Conservation (phyloP, 176 grass and related monocot species). For the Neostapfia colusana region DNA sequence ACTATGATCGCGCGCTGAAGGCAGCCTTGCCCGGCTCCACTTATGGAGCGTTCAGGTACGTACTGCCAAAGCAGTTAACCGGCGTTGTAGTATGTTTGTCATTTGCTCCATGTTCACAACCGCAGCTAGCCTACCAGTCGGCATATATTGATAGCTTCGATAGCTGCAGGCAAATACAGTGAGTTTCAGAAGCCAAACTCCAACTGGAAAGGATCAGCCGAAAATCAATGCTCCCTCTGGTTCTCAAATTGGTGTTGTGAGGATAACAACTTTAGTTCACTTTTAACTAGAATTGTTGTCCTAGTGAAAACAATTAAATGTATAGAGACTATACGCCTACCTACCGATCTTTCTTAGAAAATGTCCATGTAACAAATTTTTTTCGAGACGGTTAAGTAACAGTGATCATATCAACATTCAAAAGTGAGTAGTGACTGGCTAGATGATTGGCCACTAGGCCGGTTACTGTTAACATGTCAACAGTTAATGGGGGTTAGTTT, state of each 20-base stretch:
- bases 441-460: not conserved
- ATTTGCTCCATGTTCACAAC: not conserved
- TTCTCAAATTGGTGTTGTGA: too few relatives aligned
- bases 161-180: not conserved
- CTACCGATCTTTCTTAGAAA: too few relatives aligned
- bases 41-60: conserved; percentile 62
- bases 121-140: not conserved
- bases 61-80: not conserved
- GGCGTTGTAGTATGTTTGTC: not conserved
- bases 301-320: too few relatives aligned
- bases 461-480: not conserved
- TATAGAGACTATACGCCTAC: too few relatives aligned
- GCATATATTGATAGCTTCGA: not conserved
- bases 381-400: too few relatives aligned
- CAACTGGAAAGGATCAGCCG: not conserved
- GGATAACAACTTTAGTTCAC: too few relatives aligned
- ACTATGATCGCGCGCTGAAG: conserved; percentile 39
- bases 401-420: not conserved
- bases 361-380: too few relatives aligned
- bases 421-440: not conserved
- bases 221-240: not conserved
- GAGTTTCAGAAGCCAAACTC: not conserved
- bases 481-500: not conserved
- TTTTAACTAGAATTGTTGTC: too few relatives aligned
- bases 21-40: conserved; percentile 29